Evolutionary conservation across 1,284 basidiomycete species (phyloP).

Genomic region (Boletus smithii): DNA sequence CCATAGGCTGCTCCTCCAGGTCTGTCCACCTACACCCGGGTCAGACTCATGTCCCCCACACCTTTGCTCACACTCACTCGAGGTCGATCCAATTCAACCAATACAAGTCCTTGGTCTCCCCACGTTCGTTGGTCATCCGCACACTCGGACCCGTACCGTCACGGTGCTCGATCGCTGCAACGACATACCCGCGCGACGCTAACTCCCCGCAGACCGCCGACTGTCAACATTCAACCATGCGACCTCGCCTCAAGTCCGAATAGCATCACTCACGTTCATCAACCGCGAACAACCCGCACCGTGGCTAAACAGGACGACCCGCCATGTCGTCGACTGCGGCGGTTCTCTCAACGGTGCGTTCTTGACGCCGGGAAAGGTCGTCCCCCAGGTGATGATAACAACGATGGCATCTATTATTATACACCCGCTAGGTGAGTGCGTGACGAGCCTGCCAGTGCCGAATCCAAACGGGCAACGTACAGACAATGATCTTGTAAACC

Average conservation of each 20-base stretch:
- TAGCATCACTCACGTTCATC: slow-evolving; percentile 33
- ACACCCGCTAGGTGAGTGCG: neutral
- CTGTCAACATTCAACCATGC: slow-evolving; percentile 4
- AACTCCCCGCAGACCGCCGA: slow-evolving; percentile 40
- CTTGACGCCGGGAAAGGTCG: slow-evolving; percentile 37
- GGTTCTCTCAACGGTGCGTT: slow-evolving; percentile 32
- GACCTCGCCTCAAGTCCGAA: neutral
- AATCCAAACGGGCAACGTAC: slow-evolving; percentile 3
- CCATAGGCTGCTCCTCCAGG: slow-evolving; percentile 32
- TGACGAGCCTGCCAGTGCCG: neutral
- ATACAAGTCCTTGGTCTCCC: slow-evolving; percentile 31
- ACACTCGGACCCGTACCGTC: slow-evolving; percentile 44
- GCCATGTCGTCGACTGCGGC: slow-evolving; percentile 29
- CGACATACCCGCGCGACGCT: slow-evolving; percentile 41
- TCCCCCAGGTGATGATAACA: slow-evolving; percentile 36
- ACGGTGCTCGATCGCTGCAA: slow-evolving; percentile 46
- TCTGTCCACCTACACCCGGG: slow-evolving; percentile 27
- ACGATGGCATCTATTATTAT: slow-evolving; percentile 25
- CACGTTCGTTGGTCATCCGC: slow-evolving; percentile 33
- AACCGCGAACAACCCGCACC: slow-evolving; percentile 38
- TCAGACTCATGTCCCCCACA: slow-evolving; percentile 1
- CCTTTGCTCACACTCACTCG: slow-evolving; percentile 20
- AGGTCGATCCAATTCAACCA: slow-evolving; percentile 38
- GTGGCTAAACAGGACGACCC: slow-evolving; percentile 40
- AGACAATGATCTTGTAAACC: slow-evolving; percentile 23